Conservation (phyloP, 2,329 filamentous ascomycete species). For the Colletotrichum euphorbiae region DNA sequence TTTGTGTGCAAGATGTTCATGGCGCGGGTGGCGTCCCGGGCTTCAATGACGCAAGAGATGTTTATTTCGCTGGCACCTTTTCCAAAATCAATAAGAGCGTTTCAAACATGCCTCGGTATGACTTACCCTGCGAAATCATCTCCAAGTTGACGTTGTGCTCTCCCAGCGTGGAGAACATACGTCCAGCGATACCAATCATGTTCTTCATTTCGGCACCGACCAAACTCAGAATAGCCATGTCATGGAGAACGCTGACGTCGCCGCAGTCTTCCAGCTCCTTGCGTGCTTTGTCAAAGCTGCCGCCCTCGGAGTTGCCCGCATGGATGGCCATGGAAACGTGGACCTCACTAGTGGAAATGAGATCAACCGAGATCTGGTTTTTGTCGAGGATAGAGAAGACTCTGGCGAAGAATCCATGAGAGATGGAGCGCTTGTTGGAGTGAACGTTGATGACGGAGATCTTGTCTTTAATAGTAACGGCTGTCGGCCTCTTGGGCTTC, state of each 20-base stretch:
- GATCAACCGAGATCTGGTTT: slow-evolving; percentile 89
- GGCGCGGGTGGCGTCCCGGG: slow-evolving; percentile 88
- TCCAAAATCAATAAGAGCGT: slow-evolving; percentile 45
- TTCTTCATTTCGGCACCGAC: slow-evolving; percentile 98
- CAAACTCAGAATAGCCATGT: slow-evolving; percentile 95
- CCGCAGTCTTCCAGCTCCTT: slow-evolving; percentile 83
- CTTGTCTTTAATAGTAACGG: slow-evolving; percentile 96
- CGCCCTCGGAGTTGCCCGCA: slow-evolving; percentile 73
- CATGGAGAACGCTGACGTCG: slow-evolving; percentile 87
- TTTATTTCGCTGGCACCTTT: slow-evolving; percentile 97
- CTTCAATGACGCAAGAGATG: slow-evolving; percentile 97
- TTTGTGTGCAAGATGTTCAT: slow-evolving; percentile 97
- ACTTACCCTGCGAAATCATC: slow-evolving; percentile 97
- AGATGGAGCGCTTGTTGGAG: slow-evolving; percentile 95
- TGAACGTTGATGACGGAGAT: slow-evolving; percentile 98
- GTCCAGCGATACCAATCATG: slow-evolving; percentile 92
- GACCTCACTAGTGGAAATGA: slow-evolving; percentile 96
- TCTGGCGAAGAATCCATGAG: slow-evolving; percentile 93
- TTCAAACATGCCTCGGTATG: slow-evolving; percentile 58
- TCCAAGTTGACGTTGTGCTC: slow-evolving; percentile 97
- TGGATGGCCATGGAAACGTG: slow-evolving; percentile 98
- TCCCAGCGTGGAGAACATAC: slow-evolving; percentile 94
- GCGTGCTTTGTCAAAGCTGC: slow-evolving; percentile 75
- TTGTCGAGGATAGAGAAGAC: slow-evolving; percentile 93
- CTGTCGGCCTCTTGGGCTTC: slow-evolving; percentile 81